These are phyloP conservation scores for Fibroporia radiculosa DNA, from an alignment of 768 basidiomycete genomes.

Conservation along the genomic window DNA sequence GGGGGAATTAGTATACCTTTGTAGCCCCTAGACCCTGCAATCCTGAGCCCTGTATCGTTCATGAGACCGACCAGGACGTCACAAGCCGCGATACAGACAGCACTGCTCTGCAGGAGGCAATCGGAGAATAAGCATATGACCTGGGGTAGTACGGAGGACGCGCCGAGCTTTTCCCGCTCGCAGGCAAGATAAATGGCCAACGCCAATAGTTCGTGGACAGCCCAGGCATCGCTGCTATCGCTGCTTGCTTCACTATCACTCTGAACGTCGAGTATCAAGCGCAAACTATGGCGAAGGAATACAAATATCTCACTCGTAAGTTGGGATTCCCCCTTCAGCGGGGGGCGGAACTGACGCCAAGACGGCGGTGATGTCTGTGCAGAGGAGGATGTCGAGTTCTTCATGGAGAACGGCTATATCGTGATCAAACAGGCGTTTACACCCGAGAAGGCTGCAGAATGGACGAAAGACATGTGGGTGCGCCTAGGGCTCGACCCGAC, in stretches of 20 bases:
- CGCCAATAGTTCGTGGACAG: neutral
- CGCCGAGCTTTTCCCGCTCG: conserved; percentile 3
- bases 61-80: neutral
- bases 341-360: neutral
- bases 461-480: conserved; percentile 44
- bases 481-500: conserved; percentile 44
- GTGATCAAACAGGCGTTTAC: conserved; percentile 47
- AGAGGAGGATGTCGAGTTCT: conserved; percentile 45
- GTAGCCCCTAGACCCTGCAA: too few relatives aligned
- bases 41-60: too few relatives aligned
- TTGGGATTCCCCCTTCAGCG: conserved; percentile 1
- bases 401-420: conserved; percentile 49
- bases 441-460: conserved; percentile 40
- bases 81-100: neutral
- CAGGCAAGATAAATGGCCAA: neutral
- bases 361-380: neutral
- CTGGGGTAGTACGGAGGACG: neutral
- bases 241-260: neutral
- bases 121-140: conserved; percentile 2
- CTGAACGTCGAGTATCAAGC: too few relatives aligned
- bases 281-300: conserved; percentile 21
- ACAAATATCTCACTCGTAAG: conserved; percentile 33
- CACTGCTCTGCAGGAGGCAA: neutral
- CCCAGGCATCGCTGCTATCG: neutral
- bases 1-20: too few relatives aligned